Percentiles rank a stretch among this genome's conserved stretches.
Conservation (phyloP, 345 rosid genomes). For the Eucalyptus rudis region DNA sequence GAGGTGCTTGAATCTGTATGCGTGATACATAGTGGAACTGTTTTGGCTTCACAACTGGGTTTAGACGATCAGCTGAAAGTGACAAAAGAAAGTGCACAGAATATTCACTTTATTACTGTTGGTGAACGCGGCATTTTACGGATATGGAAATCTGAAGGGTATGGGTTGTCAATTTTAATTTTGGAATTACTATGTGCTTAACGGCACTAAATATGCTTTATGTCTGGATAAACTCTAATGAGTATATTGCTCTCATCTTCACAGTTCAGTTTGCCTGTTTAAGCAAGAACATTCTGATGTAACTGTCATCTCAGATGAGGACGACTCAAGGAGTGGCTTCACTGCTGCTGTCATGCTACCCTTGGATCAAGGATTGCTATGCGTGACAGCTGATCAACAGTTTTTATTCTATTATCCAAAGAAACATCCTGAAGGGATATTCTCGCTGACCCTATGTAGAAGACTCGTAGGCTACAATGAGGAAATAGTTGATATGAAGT, state of each 20-base stretch:
- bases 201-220: background rate
- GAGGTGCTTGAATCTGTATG: conserved; percentile 80
- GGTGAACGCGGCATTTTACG: conserved; percentile 88
- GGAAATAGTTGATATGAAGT: conserved; percentile 86
- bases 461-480: conserved; percentile 92
- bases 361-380: conserved; percentile 62
- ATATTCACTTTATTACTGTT: conserved; percentile 50
- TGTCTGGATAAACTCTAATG: background rate
- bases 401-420: conserved; percentile 45
- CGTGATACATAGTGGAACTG: conserved; percentile 35
- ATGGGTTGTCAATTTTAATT: background rate
- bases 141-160: conserved; percentile 87
- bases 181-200: background rate
- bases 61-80: conserved; percentile 20
- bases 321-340: conserved; percentile 67
- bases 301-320: conserved; percentile 32
- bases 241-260: conserved; percentile 10
- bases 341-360: conserved; percentile 61
- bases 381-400: conserved; percentile 96
- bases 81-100: conserved; percentile 25
- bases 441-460: conserved; percentile 33
- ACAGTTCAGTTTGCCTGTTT: conserved; percentile 71
- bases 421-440: conserved; percentile 27
- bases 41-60: conserved; percentile 31
- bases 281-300: conserved; percentile 83